phyloP scores from a whole-genome alignment of 306 rosid species.

The Gillenia trifoliata region DNA sequence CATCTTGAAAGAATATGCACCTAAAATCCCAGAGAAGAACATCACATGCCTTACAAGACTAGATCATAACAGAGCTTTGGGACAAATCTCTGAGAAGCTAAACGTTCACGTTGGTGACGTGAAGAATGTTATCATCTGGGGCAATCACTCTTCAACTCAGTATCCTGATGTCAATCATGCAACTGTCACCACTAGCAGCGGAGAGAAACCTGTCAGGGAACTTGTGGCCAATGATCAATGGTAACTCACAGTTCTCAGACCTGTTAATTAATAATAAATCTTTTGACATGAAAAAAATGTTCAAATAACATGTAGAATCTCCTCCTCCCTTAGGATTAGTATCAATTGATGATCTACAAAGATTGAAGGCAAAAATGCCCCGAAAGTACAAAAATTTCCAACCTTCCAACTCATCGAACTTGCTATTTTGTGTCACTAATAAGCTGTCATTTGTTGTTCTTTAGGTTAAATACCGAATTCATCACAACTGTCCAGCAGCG shows the following conservation, averaged over 20 bases:
- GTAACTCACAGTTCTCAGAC: constrained; percentile 29
- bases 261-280: background rate
- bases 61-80: constrained; percentile 93
- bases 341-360: too few relatives aligned
- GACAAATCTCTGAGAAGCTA: constrained; percentile 75
- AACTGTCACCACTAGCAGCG: constrained; percentile 27
- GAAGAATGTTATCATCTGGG: constrained; percentile 83
- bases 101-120: constrained; percentile 68
- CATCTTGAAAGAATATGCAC: constrained; percentile 77
- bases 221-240: constrained; percentile 54
- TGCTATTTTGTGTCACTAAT: background rate
- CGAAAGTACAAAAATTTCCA: too few relatives aligned
- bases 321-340: too few relatives aligned
- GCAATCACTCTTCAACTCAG: constrained; percentile 93
- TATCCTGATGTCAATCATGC: constrained; percentile 93
- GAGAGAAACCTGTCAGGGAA: constrained; percentile 48
- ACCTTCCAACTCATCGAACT: background rate
- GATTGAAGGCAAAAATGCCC: too few relatives aligned
- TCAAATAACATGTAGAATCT: background rate
- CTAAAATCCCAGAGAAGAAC: constrained; percentile 74
- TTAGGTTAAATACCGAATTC: constrained; percentile 70
- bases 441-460: background rate
- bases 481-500: constrained; percentile 67
- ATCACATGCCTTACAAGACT: constrained; percentile 80
- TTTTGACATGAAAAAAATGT: background rate